phyloP scores from a whole-genome alignment of 345 rosid genomes.

The Kernera saxatilis region DNA sequence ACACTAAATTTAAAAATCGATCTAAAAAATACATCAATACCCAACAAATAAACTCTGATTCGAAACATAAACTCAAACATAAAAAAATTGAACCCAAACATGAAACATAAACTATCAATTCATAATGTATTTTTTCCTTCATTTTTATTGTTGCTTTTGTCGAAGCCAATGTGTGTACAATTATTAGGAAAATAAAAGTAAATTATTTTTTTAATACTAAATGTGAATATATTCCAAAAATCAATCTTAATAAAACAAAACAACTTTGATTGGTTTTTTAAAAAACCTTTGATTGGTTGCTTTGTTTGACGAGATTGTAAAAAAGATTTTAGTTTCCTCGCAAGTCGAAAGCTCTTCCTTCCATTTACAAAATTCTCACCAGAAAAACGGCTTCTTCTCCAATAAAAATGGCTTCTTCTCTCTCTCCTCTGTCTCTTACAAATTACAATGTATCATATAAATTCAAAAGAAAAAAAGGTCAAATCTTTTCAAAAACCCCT shows the following conservation, averaged over 20 bases:
- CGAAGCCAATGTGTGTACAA: no score
- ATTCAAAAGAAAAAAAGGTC: not conserved
- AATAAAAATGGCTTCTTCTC: conserved; percentile 14
- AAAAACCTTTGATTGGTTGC: not conserved
- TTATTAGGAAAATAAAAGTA: no score
- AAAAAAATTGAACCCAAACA: no score
- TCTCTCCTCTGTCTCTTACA: not conserved
- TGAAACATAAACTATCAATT: no score
- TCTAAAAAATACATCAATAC: no score
- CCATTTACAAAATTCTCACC: not conserved
- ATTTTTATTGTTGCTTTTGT: no score
- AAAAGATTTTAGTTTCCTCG: not conserved
- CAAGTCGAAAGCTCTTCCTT: not conserved
- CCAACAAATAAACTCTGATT: no score
- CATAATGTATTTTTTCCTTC: no score
- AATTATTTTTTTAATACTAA: no score
- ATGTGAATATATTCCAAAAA: not conserved
- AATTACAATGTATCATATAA: not conserved
- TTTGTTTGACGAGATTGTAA: not conserved
- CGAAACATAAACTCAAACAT: no score
- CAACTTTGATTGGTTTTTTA: not conserved
- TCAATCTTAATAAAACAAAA: not conserved
- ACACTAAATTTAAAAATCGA: no score
- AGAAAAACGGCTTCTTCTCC: conserved; percentile 16
- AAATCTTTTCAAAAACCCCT: conserved; percentile 16